Evolutionary conservation across 2,329 filamentous ascomycete genomes (phyloP), one percentile per base, ranked within the genome.

Genomic region (Fusarium setosum): DNA sequence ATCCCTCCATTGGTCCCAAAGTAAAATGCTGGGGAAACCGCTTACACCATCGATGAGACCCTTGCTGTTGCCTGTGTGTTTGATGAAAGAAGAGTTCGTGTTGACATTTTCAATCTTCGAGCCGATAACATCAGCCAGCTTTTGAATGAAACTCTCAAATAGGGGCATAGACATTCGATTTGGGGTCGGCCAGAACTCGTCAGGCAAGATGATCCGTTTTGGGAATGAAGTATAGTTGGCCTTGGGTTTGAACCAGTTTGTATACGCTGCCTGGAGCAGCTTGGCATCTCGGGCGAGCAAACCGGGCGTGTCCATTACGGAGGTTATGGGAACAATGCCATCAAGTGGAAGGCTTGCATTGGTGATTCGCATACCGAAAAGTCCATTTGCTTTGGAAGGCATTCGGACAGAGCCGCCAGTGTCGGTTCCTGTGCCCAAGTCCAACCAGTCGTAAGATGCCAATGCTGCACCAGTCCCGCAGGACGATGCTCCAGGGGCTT

Each of bases 351-450:
- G 7, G n/a, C 38, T 54, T n/a, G 50, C 50, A 7, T 44, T 41
- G 10, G 57, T 56, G 20, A 81, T 80, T 2, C 82, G 72, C 67
- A 83, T 82, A 5, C 81, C 83, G 47, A 80, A 85, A 0, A 81
- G 65, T 4, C 83, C 83, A 31, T 81, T 75, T 1, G 79, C 74
- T 6, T 74, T 76, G 5, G 81, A 79, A 0, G 83, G 83, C 4
- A 79, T 76, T 24, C 82, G 77, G 66, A 84, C 82, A 5, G 77
- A 80, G 6, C 80, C 80, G 4, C 80, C 82, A 2, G 82, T 85
- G 56, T 83, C 81, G 21, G 74, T 79, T 1, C 81, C 81, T 17
- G 83, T 70, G 5, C 80, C 77, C 31, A 81, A 68, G 55, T 84
- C 81, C 0, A 83, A 71, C 82, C 81, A 84, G 13, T 76, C 74